phyloP scores from a whole-genome alignment of 2,329 filamentous ascomycete genomes.

The Microascus cirrosus region DNA sequence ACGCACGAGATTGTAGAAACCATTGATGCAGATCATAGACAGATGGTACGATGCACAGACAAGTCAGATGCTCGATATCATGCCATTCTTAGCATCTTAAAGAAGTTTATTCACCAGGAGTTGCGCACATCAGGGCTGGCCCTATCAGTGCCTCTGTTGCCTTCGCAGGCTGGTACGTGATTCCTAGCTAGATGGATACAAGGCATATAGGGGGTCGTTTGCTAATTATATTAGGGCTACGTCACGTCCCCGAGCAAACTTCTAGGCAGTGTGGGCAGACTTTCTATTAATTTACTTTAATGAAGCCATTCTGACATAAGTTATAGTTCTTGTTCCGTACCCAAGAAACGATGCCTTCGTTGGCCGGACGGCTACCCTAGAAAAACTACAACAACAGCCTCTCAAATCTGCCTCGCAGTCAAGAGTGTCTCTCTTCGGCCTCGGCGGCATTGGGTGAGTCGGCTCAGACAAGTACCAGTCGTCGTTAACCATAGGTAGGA shows the following conservation, averaged over 20 bases:
- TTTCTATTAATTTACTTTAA: neutral
- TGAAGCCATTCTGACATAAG: neutral
- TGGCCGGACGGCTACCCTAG: neutral
- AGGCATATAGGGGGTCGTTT: conserved; percentile 18
- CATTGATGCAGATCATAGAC: no score
- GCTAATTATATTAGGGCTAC: conserved; percentile 14
- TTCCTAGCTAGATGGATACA: no score
- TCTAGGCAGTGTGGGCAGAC: neutral
- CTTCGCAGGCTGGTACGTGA: no score
- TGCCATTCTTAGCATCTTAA: no score
- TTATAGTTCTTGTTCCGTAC: neutral
- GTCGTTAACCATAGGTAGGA: conserved; percentile 12
- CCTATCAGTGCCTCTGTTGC: no score
- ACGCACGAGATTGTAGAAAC: no score
- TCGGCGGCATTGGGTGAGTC: neutral
- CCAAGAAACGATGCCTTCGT: neutral
- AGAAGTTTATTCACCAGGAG: no score
- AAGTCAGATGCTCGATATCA: no score
- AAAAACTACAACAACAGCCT: neutral
- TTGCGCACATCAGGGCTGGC: no score
- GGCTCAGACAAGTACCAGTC: neutral
- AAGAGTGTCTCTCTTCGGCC: conserved; percentile 3
- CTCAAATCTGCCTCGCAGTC: neutral
- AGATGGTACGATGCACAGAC: no score
- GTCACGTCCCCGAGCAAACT: conserved; percentile 4